Base-by-base conservation (phyloP, 805 yeast genomes). In the Starmerella ratchasimensis region DNA sequence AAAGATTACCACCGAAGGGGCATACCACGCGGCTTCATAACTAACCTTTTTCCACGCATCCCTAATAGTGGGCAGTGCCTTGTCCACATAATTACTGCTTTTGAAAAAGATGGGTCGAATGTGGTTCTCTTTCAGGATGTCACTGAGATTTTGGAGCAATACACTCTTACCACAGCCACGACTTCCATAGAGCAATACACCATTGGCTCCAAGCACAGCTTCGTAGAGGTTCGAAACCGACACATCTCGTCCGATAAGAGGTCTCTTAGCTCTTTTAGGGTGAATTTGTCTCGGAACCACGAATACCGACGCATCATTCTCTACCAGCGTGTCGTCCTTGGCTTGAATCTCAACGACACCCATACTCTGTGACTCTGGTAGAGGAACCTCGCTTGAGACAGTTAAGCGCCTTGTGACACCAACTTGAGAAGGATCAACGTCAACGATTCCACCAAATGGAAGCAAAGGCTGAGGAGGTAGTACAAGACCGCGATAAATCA, bases 151-250 rank as follows among this genome's bases (percentile, higher is more conserved):
- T 3, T 63, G 56, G 13, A 74, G 51, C 2, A 78, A 43, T 2
- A 72, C 57, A 0, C 90, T 62, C 54, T 88, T 88, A 0, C 97
- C 97, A 43, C 82, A 69, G 0, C 95, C 96, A 1, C 80, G 62
- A 17, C 74, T 59, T 0, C 96, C 97, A 47, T 73, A 68, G 0
- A 86, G 50, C 37, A 83, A 58, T 0, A 74, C 61, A 2, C 88
- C 81, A 32, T 22, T 22, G 5, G 68, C 69, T 28, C 66, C 56
- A 5, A 62, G 50, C 3, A 75, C 48, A 0, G 66, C 53, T 6
- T 62, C 63, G 5, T 58, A 46, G 9, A 74, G 48, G 3, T 60
- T 58, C 0, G 53, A 57, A 9, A 76, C 47, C 5, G 63, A 49
- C 3, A 57, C 49, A 21, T 73, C 76, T 31, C 75, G 63, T 0